Percentiles rank a stretch among this genome's conserved stretches.
Evolutionary conservation across 139 green algal species (phyloP).

Genomic region (Klebsormidium nitens): DNA sequence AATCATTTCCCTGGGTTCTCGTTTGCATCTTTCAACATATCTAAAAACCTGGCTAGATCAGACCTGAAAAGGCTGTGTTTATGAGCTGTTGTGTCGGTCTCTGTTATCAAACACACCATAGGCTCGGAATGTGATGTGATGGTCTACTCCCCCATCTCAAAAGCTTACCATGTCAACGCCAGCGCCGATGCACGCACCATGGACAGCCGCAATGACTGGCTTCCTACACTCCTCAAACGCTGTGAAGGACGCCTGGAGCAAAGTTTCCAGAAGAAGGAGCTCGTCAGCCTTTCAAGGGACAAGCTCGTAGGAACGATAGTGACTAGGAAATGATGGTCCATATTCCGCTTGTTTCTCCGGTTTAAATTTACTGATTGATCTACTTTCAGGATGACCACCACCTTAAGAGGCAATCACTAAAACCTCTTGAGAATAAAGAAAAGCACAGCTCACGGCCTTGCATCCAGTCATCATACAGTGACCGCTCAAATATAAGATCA

Average conservation of each 20-base stretch:
- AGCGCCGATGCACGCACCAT: conserved; percentile 75
- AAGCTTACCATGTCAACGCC: conserved; percentile 68
- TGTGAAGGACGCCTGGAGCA: conserved; percentile 51
- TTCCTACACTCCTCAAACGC: conserved; percentile 56
- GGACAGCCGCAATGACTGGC: conserved; percentile 55
- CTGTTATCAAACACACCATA: conserved; percentile 4
- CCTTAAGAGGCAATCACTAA: not conserved
- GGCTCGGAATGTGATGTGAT: no score
- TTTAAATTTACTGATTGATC: not conserved
- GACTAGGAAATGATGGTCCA: not conserved
- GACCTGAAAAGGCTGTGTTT: not conserved
- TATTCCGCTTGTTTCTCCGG: not conserved
- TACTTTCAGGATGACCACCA: not conserved
- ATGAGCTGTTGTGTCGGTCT: not conserved
- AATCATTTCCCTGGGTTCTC: not conserved
- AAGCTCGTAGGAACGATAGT: not conserved
- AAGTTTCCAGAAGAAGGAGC: not conserved
- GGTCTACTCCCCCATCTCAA: not conserved
- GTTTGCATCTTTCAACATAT: not conserved
- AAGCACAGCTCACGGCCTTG: not conserved
- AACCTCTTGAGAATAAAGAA: not conserved
- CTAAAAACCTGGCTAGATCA: not conserved
- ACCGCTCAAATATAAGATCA: not conserved
- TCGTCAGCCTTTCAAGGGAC: not conserved
- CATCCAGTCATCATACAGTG: not conserved